Conservation (phyloP, 495 filamentous ascomycete genomes). For the Aspergillus homomorphus region DNA sequence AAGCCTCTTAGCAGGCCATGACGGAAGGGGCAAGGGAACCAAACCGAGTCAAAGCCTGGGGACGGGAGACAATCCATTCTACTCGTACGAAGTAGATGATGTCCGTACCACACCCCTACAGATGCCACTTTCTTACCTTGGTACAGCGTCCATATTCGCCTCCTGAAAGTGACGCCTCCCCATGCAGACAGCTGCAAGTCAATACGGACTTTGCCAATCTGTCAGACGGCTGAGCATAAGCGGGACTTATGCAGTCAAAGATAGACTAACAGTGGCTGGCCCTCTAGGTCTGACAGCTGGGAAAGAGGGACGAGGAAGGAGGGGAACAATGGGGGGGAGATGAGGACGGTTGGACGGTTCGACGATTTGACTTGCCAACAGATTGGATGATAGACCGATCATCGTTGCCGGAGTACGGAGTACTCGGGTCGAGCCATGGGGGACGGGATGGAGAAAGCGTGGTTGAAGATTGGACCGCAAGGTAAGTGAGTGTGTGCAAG, state of each 20-base stretch:
- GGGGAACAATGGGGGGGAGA: not conserved
- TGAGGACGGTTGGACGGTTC: slow-evolving; percentile 6
- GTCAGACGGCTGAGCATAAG: slow-evolving; percentile 15
- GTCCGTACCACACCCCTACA: not conserved
- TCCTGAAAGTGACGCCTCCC: not conserved
- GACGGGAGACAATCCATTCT: too few relatives aligned
- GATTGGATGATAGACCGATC: slow-evolving; percentile 12
- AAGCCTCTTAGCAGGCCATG: slow-evolving; percentile 20
- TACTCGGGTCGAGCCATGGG: slow-evolving; percentile 8
- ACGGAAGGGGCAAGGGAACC: slow-evolving; percentile 36
- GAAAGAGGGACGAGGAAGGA: slow-evolving; percentile 8
- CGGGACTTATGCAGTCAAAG: slow-evolving; percentile 23
- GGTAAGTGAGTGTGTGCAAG: slow-evolving; percentile 11
- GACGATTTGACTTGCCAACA: slow-evolving; percentile 2
- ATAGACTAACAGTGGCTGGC: slow-evolving; percentile 4
- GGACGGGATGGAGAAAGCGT: not conserved
- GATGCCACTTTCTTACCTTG: not conserved
- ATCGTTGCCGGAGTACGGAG: slow-evolving; percentile 1
- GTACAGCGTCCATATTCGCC: not conserved
- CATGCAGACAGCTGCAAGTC: slow-evolving; percentile 12
- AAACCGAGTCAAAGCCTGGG: slow-evolving; percentile 9
- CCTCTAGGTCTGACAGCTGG: slow-evolving; percentile 10
- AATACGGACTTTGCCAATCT: slow-evolving; percentile 10
- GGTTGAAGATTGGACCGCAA: slow-evolving; percentile 16
- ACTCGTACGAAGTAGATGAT: not conserved